Base-by-base conservation (phyloP, 495 filamentous ascomycete species). In the Talaromyces trachyspermus region DNA sequence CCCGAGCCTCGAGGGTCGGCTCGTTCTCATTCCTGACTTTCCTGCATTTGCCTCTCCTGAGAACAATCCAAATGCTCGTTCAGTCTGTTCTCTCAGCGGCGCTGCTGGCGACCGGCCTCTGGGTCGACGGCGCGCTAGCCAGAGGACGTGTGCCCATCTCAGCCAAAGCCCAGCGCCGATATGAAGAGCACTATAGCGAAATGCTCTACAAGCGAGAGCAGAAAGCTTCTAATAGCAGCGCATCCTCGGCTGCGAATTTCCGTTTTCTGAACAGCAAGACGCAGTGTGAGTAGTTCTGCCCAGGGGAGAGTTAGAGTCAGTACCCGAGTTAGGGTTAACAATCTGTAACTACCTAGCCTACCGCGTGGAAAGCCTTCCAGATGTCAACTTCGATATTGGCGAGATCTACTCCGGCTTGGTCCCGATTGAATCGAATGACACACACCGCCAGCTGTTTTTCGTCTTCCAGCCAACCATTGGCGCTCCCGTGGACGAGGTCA, bases 191-290 rank as follows among this genome's bases (percentile, higher is more conserved):
- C 26, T 46, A 35, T n/a, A 22, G 23, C 7, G 85, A 52, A 89
- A 88, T 61, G 85, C 88, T 51, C 78, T 84, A 84, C 56, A 91
- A 95, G 72, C 81, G 84, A 48, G 76, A 74, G 50, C 66, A 78
- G 45, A 20, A 48, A 7, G 48, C 54, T 20, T 24, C 43, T 14
- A 49, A 56, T 26, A 46, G 53, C n/a, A n/a, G n/a, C n/a, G n/a
- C n/a, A n/a, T n/a, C n/a, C 6, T 27, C 27, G 0, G 51, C 57
- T 2, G 49, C 61, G 5, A 57, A 57, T 3, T 73, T 60, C 38
- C 66, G 69, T 8, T 74, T 67, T 43, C 46, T 68, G 35, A 66
- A 27, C 38, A 44, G 59, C 14, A 51, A 66, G 37, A 70, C 68
- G 1, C 53, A 62, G 51, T 47, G 68, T 71, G 53, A 44, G 64